phyloP scores from a whole-genome alignment of 495 filamentous ascomycete genomes.

The Aspergillus biplanus region DNA sequence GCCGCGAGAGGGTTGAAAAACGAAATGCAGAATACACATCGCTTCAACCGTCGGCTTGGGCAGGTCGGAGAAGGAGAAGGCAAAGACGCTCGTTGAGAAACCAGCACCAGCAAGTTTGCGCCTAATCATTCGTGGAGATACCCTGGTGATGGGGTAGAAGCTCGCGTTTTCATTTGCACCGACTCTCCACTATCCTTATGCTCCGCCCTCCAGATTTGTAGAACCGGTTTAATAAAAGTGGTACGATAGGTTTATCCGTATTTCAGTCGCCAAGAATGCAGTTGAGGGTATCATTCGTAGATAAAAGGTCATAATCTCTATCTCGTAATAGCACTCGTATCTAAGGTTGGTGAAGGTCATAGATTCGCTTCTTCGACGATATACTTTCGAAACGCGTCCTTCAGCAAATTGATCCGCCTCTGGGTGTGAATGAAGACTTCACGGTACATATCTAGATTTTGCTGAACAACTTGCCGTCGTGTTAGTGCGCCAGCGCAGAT shows the following conservation, averaged over 20 bases:
- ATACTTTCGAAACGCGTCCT: slow-evolving; percentile 57
- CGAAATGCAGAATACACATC: not conserved
- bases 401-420: slow-evolving; percentile 74
- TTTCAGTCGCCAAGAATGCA: no score
- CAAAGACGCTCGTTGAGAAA: slow-evolving; percentile 3
- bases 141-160: not conserved
- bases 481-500: slow-evolving; percentile 88
- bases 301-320: not conserved
- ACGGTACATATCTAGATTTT: slow-evolving; percentile 82
- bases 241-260: no score
- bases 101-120: not conserved
- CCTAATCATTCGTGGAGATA: not conserved
- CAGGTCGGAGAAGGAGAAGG: not conserved
- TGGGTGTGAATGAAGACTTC: slow-evolving; percentile 79
- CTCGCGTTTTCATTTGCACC: not conserved
- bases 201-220: not conserved
- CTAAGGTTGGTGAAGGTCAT: not conserved
- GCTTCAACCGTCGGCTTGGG: no score
- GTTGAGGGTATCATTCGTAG: not conserved
- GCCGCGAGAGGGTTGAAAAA: slow-evolving; percentile 7
- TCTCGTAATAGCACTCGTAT: not conserved
- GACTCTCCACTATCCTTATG: not conserved
- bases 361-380: slow-evolving; percentile 38
- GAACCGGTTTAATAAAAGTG: no score
- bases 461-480: slow-evolving; percentile 70